These are phyloP conservation scores for Sclerotiophoma versabilis DNA, from an alignment of 2,329 filamentous ascomycete species.

Conservation along the genomic window DNA sequence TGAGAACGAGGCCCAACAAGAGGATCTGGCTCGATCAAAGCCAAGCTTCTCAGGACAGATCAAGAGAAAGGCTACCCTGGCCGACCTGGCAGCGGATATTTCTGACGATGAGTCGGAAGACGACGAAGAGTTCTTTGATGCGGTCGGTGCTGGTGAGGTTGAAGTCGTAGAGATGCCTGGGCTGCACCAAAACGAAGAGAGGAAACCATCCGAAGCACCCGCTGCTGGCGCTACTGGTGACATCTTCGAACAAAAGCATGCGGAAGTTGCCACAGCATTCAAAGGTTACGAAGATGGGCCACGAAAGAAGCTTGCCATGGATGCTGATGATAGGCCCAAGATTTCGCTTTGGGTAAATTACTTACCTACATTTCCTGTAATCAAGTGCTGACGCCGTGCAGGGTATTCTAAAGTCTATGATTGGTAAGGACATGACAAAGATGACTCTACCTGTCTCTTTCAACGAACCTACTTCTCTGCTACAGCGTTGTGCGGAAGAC, in stretches of 20 bases:
- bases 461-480: constrained; percentile 94
- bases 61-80: constrained; percentile 71
- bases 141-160: constrained; percentile 90
- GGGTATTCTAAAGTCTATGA: constrained; percentile 98
- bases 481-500: constrained; percentile 95
- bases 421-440: constrained; percentile 99
- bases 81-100: constrained; percentile 69
- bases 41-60: constrained; percentile 30
- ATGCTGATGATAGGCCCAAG: constrained; percentile 90
- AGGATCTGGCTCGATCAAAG: constrained; percentile 23
- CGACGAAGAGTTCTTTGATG: constrained; percentile 96
- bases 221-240: constrained; percentile 51
- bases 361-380: not conserved
- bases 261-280: constrained; percentile 79
- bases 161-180: constrained; percentile 74
- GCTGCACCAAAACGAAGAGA: constrained; percentile 42
- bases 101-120: constrained; percentile 78
- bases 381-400: constrained; percentile 52
- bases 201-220: constrained; percentile 41
- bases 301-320: constrained; percentile 80
- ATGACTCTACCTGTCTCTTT: constrained; percentile 99
- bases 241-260: constrained; percentile 56
- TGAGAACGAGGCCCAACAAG: constrained; percentile 47
- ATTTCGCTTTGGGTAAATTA: constrained; percentile 86
- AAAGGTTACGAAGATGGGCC: constrained; percentile 91